Evolutionary conservation across 352 stramenopile genomes (phyloP), one percentile per base, ranked within the genome.

Genomic region (Peronospora destructor): DNA sequence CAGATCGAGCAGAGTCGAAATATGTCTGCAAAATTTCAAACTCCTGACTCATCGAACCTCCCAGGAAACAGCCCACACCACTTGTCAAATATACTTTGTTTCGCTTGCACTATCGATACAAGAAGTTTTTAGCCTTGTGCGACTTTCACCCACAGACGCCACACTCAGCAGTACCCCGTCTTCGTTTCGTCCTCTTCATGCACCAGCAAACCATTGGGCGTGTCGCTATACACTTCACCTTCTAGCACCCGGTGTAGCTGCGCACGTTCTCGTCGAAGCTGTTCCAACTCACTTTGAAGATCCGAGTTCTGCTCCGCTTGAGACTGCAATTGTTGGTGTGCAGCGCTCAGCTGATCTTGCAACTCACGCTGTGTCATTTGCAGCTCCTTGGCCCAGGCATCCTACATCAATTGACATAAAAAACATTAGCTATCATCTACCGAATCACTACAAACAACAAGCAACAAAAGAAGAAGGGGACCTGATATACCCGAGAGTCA

Each of bases 21-120:
- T 92, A 90, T 25, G 78, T 77, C 21, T 83, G 62, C 17, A 92
- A 26, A 33, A 92, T 76, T 62, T 92, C 73, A 58, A 89, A 91
- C 30, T 78, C 73, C 16, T 76, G 54, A 39, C 60, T 87, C 41
- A 92, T 90, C 0, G 66, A 75, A 5, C 59, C 78, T 1, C 59
- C 69, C 3, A 87, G 47, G 40, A 84, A 88, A 36, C 56, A 52
- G 1, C 61, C 62, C 7, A 57, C 58, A 3, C 62, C 64, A 1
- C 54, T 76, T 23, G 61, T 71, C 6, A 58, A 67, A 28, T 59
- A 64, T 17, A 66, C 46, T 45, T 68, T 64, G 40, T 8, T 16
- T 58, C 47, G 19, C 11, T 56, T 10, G 43, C 35, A 21, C 40
- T 21, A 6, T n/a, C n/a, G n/a, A n/a, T n/a, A n/a, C 23, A 32